These are phyloP conservation scores for Cryphonectria naterciae DNA, from an alignment of 2,329 filamentous ascomycete species.

Conservation along the genomic window DNA sequence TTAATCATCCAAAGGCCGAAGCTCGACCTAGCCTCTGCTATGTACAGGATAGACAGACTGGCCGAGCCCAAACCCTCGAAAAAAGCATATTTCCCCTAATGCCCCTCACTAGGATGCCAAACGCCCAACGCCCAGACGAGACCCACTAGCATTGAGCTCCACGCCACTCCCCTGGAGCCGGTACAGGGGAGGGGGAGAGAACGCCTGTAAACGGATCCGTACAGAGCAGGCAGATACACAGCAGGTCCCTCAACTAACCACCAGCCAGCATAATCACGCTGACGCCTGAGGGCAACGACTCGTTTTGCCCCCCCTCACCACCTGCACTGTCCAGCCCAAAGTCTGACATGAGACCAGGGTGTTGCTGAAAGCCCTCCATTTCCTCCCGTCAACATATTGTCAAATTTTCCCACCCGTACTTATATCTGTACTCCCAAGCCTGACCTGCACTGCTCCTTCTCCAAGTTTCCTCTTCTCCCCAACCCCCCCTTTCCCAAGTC, in stretches of 20 bases:
- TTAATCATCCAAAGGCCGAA: too few species aligned
- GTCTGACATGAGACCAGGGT: conserved; percentile 4
- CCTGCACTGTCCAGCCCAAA: background rate
- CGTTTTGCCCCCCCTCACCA: background rate
- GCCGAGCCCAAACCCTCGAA: background rate
- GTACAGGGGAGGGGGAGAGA: background rate
- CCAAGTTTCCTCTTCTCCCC: background rate
- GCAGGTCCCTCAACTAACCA: background rate
- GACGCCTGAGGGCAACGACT: background rate
- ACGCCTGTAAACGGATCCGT: background rate
- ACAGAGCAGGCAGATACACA: background rate
- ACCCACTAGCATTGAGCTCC: background rate
- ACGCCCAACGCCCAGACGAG: background rate
- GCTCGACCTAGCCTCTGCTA: background rate
- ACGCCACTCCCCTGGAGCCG: background rate
- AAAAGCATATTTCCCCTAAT: background rate
- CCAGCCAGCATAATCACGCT: background rate
- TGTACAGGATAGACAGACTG: background rate
- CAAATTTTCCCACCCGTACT: background rate
- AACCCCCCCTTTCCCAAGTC: background rate
- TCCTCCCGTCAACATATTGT: background rate
- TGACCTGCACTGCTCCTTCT: background rate
- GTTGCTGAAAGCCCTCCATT: background rate
- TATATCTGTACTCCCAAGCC: background rate
- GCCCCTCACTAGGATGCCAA: background rate